A percentile compares a stretch with the other conserved stretches of the same genome.
Conservation (phyloP, 2,329 filamentous ascomycete genomes). For the Incumbomyces delicatus region DNA sequence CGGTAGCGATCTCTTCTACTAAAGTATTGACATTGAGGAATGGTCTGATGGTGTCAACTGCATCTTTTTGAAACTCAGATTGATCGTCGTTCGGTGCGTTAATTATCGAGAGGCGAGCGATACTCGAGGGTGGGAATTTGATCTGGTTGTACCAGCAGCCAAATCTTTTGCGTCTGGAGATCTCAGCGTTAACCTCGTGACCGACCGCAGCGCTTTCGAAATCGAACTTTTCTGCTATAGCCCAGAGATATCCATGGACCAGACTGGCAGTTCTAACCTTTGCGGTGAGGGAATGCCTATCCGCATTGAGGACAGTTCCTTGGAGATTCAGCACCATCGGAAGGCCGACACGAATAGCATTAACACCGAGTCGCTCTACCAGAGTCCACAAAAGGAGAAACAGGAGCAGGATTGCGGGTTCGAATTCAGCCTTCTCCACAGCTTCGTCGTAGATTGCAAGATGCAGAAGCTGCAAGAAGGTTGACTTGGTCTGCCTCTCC, state of each 20-base stretch:
- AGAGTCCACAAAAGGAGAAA: constrained; percentile 68
- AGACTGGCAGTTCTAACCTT: constrained; percentile 75
- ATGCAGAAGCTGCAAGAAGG: constrained; percentile 73
- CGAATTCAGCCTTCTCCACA: constrained; percentile 59
- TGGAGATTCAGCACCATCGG: constrained; percentile 86
- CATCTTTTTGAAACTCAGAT: constrained; percentile 29
- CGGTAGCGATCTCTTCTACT: constrained; percentile 62
- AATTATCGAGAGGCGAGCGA: constrained; percentile 50
- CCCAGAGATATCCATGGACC: constrained; percentile 83
- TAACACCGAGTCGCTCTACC: constrained; percentile 69
- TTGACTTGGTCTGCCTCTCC: constrained; percentile 49
- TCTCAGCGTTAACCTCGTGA: constrained; percentile 63
- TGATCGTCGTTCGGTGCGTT: constrained; percentile 24
- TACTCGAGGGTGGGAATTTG: constrained; percentile 55
- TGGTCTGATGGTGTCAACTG: constrained; percentile 56
- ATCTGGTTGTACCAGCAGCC: constrained; percentile 72
- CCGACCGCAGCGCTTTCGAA: constrained; percentile 63
- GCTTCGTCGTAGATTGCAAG: constrained; percentile 84
- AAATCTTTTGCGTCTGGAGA: constrained; percentile 61
- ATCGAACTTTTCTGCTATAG: constrained; percentile 64
- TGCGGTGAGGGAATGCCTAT: constrained; percentile 50
- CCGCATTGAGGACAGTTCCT: constrained; percentile 54
- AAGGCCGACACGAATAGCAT: constrained; percentile 65
- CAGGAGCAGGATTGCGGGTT: constrained; percentile 65
- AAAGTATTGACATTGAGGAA: constrained; percentile 65